A percentile compares a stretch with the other conserved stretches of the same genome.
phyloP scores from a whole-genome alignment of 164 flowering plant genomes.

The Chloranthus sessilifolius region DNA sequence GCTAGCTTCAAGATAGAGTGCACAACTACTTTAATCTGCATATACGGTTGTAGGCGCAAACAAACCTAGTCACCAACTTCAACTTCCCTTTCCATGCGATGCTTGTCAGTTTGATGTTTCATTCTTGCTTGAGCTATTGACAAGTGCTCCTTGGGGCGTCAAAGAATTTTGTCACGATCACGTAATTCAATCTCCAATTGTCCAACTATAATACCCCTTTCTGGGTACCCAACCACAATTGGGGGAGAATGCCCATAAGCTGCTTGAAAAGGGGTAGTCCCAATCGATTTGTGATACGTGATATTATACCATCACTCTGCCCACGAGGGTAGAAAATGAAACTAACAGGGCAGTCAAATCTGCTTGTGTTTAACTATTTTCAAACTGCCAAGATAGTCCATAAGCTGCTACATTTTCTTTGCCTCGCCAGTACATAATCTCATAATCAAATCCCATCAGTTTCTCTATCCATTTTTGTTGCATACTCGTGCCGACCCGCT shows the following conservation, averaged over 20 bases:
- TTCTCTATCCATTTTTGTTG: constrained; percentile 6
- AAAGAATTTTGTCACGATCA: background rate
- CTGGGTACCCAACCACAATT: background rate
- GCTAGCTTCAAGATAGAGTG: background rate
- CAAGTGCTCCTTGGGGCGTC: background rate
- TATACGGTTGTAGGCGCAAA: constrained; percentile 3
- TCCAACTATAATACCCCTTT: background rate
- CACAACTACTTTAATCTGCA: background rate
- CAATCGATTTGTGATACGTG: background rate
- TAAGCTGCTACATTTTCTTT: background rate
- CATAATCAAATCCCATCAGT: background rate
- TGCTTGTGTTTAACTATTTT: no score
- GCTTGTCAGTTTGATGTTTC: constrained; percentile 1
- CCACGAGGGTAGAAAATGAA: background rate
- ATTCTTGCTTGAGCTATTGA: background rate
- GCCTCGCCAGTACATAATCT: background rate
- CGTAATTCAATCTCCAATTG: background rate
- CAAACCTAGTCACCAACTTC: constrained; percentile 1
- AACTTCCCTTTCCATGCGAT: background rate
- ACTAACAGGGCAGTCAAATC: no score
- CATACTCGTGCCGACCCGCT: background rate
- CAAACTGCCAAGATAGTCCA: background rate
- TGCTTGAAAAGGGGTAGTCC: constrained; percentile 4
- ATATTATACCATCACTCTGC: constrained; percentile 3
- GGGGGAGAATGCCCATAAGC: constrained; percentile 7